These are phyloP conservation scores for Talaromyces sp. DNA, from an alignment of 2,329 filamentous ascomycete species.

Conservation along the genomic window DNA sequence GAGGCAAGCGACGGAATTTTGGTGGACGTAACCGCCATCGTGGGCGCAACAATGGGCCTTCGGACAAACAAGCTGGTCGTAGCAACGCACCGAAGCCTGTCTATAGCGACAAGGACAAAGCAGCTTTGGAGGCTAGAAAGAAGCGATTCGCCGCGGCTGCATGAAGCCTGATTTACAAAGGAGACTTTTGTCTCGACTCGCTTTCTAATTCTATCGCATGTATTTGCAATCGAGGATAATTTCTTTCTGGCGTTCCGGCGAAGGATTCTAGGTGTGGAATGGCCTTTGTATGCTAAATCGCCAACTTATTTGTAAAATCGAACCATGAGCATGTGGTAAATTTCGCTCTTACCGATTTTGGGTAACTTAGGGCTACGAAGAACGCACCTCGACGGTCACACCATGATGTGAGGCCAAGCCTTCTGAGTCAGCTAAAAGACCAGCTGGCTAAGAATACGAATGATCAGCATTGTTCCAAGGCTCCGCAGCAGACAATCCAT, in stretches of 20 bases:
- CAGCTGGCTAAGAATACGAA: background rate
- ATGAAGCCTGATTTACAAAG: conserved; percentile 12
- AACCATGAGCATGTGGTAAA: background rate
- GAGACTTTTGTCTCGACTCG: background rate
- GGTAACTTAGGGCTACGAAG: background rate
- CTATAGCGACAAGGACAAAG: conserved; percentile 37
- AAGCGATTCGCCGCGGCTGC: conserved; percentile 38
- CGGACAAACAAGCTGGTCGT: conserved; percentile 11
- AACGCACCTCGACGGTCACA: background rate
- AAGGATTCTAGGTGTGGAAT: background rate
- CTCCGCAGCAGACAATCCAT: background rate
- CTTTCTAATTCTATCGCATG: background rate
- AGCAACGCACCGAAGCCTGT: conserved; percentile 15
- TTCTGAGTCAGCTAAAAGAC: background rate
- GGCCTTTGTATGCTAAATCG: background rate
- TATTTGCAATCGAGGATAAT: background rate
- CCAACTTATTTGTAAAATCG: background rate
- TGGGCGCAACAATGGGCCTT: conserved; percentile 15
- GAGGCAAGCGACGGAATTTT: conserved; percentile 37
- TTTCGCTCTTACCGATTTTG: background rate
- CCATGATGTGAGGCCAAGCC: background rate
- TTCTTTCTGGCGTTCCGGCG: background rate
- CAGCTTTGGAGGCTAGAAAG: conserved; percentile 43
- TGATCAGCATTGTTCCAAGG: background rate
- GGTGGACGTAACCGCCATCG: conserved; percentile 27